A percentile compares a stretch with the other conserved stretches of the same genome.
These are phyloP conservation scores for Punctularia strigosozonata DNA, from an alignment of 768 basidiomycete genomes.

Conservation along the genomic window DNA sequence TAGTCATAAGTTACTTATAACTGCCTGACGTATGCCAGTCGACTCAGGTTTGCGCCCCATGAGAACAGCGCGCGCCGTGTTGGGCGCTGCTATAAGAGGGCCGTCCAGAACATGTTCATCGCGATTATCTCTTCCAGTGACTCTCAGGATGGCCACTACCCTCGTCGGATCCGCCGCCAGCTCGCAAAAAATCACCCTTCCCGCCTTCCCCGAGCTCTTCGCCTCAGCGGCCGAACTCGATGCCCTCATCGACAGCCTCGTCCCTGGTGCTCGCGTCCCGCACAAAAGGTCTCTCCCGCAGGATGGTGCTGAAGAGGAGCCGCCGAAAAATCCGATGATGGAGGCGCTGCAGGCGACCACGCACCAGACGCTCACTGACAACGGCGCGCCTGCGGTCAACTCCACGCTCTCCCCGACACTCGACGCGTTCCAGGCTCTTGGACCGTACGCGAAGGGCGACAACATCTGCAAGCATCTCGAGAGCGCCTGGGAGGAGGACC, in stretches of 20 bases:
- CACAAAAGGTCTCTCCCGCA: neutral
- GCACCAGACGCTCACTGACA: conserved; percentile 36
- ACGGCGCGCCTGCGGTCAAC: conserved; percentile 35
- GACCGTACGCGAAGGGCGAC: conserved; percentile 9
- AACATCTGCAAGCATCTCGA: conserved; percentile 25
- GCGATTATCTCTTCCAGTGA: too few relatives aligned
- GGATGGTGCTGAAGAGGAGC: conserved; percentile 4
- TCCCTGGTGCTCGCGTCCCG: conserved; percentile 23
- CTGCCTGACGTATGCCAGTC: too few relatives aligned
- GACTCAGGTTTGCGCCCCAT: too few relatives aligned
- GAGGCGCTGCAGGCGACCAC: conserved; percentile 32
- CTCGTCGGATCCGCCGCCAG: conserved; percentile 13
- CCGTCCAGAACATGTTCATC: too few relatives aligned
- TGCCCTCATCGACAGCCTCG: conserved; percentile 42
- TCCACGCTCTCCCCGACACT: conserved; percentile 41
- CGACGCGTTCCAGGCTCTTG: conserved; percentile 44
- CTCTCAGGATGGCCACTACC: conserved; percentile 5
- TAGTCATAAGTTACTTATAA: too few relatives aligned
- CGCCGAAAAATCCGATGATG: conserved; percentile 37
- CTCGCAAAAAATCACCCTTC: conserved; percentile 38
- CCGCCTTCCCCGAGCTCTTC: conserved; percentile 46
- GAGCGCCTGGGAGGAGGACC: conserved; percentile 47
- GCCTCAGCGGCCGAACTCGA: too few relatives aligned
- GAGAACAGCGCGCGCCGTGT: too few relatives aligned
- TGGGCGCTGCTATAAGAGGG: too few relatives aligned